Base-by-base conservation (phyloP, 768 basidiomycete species). In the Podaxis sp. region DNA sequence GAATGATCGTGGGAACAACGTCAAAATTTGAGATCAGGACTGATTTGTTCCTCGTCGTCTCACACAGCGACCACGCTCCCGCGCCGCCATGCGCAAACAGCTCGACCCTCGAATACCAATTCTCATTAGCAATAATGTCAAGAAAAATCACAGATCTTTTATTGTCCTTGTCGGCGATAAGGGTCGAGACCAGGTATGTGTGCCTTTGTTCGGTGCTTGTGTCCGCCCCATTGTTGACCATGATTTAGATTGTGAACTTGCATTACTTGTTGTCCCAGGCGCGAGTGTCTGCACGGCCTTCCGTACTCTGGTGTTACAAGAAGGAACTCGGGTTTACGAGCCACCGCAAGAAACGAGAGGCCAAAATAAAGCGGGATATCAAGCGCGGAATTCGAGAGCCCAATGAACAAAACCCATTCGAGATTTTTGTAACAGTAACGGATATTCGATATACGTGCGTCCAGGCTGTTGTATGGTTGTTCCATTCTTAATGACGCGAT, bases 291-390 rank as follows among this genome's bases (percentile, higher is more conserved):
- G 90, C 93, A 3, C 81, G 94, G 14, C 94, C 94, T 1, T 92
- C 90, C 5, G 95, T 97, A 1, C 76, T 98, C 62, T 99, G 97
- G 97, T 97, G 95, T 67, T 99, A 99, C 81, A 98, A 97, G 77
- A 98, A 98, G 71, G 95, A 98, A 40, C 80, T 99, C 0, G 96
- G 95, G 0, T 99, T 99, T 69, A 95, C 94, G 7, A 95, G 85
- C 65, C 95, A 98, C 75, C 89, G 96, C 32, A 98, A 97, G 76
- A 97, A 98, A 73, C 84, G 95, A 53, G 96, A 98, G 73, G 91
- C 89, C 28, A 98, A 95, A 76, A 94, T 98, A 66, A 98, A 97
- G 73, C 82, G 93, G 56, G 95, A 99, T 71, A 88, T 97, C 32
- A 98, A 97, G 74, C 85, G 93, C 11, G 96, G 96, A 4, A 85